Percentiles rank a stretch among this genome's conserved stretches.
Conservation (phyloP, 2,329 filamentous ascomycete genomes). For the Apiospora hydei region DNA sequence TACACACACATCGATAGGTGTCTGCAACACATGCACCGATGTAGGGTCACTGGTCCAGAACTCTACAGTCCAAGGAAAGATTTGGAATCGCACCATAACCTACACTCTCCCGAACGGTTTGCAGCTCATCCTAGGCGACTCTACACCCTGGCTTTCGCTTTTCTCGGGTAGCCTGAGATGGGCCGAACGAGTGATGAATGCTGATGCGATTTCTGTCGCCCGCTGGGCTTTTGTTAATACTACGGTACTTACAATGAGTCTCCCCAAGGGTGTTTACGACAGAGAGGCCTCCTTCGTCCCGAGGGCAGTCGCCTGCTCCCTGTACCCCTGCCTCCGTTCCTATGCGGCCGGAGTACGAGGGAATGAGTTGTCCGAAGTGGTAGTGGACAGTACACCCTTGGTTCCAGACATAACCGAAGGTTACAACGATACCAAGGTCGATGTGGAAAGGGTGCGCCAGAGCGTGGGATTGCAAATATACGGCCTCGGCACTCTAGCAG, state of each 20-base stretch:
- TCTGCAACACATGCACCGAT: background rate
- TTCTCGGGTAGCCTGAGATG: background rate
- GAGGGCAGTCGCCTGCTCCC: background rate
- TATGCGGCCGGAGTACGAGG: background rate
- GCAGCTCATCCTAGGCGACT: background rate
- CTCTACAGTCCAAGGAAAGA: too few relatives aligned
- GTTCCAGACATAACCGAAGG: background rate
- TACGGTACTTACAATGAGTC: background rate
- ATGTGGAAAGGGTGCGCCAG: background rate
- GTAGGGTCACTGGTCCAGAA: background rate
- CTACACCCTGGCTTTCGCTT: background rate
- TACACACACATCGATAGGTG: slow-evolving; percentile 6
- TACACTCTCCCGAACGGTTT: slow-evolving; percentile 4
- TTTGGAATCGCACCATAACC: too few relatives aligned
- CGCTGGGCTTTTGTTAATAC: slow-evolving; percentile 17
- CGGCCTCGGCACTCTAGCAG: background rate
- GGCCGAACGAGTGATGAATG: background rate
- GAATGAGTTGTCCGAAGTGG: background rate
- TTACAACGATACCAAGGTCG: background rate
- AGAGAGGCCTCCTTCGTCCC: too few relatives aligned
- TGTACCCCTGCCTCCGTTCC: background rate
- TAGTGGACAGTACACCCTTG: background rate
- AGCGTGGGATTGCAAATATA: too few relatives aligned
- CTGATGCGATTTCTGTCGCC: background rate
- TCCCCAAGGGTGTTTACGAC: background rate